These are phyloP conservation scores for Filosporella fistucella DNA, from an alignment of 495 filamentous ascomycete species.

Conservation along the genomic window DNA sequence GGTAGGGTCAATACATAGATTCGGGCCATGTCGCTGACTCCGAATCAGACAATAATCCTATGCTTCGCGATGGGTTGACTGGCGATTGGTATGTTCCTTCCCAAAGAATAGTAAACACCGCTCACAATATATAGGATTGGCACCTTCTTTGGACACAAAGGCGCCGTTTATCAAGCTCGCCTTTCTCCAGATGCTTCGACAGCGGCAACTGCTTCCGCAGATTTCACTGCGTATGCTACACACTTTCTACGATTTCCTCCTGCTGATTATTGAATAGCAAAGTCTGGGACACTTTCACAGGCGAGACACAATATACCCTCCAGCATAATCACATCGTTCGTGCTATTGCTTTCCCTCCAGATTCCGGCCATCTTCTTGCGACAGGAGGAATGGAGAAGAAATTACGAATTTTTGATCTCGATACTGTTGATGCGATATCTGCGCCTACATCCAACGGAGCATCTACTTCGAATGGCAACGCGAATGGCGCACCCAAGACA, in stretches of 20 bases:
- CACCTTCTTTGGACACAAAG: constrained; percentile 97
- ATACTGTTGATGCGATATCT: constrained; percentile 28
- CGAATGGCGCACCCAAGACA: constrained; percentile 25
- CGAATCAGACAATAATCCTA: constrained; percentile 78
- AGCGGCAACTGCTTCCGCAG: constrained; percentile 88
- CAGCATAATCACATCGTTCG: constrained; percentile 93
- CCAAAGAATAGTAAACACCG: background rate
- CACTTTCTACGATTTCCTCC: background rate
- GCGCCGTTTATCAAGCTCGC: constrained; percentile 92
- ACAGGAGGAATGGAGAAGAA: constrained; percentile 97
- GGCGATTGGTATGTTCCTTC: constrained; percentile 71
- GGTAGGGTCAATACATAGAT: constrained; percentile 44
- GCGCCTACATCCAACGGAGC: constrained; percentile 2
- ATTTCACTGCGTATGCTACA: constrained; percentile 81
- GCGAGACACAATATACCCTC: constrained; percentile 83
- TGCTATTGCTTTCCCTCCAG: constrained; percentile 84
- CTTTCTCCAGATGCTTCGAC: constrained; percentile 83
- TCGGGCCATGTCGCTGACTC: constrained; percentile 12
- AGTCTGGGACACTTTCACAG: constrained; percentile 94
- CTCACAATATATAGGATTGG: constrained; percentile 64
- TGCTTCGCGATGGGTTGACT: constrained; percentile 95
- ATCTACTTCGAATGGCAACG: constrained; percentile 1
- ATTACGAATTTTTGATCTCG: constrained; percentile 87
- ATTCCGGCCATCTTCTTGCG: constrained; percentile 70
- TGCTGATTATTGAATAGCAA: constrained; percentile 49